Base-by-base conservation (phyloP, 306 rosid genomes). In the Acacia crassicarpa region DNA sequence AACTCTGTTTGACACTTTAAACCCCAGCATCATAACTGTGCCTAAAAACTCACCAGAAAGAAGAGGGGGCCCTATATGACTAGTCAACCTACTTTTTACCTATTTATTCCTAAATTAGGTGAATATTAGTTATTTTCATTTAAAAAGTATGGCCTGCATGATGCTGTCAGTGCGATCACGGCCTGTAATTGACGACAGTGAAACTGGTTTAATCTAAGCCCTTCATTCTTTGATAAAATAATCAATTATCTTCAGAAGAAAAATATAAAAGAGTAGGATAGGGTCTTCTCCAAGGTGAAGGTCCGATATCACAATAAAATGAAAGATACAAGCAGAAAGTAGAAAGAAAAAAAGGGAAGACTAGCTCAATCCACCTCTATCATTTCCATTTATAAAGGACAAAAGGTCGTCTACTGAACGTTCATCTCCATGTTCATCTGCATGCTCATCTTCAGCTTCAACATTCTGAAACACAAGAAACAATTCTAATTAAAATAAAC, bases 401-500 rank as follows among this genome's bases (percentile, higher is more conserved):
- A 95, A 79, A 22, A 95, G 98, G 71, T 95, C 99, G 78, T 95
- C 99, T 40, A 95, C 94, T 7, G 99, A 89, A 59, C 99, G 95
- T 51, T 93, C 92, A 86, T 95, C 69, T 30, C 30, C 41, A 19
- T 32, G 95, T 23, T 62, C 68, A 62, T 62, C 99, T 32, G 85
- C 90, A 12, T 41, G 94, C 89, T 87, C 95, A 69, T 80, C 94
- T 85, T 91, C 97, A 44, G 77, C 83, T 89, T 93, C 95, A 87
- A 89, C 88, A 78, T 86, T 93, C 99, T 95, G 90, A 83, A 91
- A 89, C 81, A 80, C 56, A 78, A 74, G 72, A 33, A 66, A 19
- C 58, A 84, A 19, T 33, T 72, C 22, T 66, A 63, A 66, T 78
- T 41, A 54, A 46, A 30, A 27, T 54, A 61, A 32, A 22, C 20